Evolutionary conservation across 2,329 filamentous ascomycete genomes (phyloP), one percentile per base, ranked within the genome.

Genomic region (Lecanicillium sp.): DNA sequence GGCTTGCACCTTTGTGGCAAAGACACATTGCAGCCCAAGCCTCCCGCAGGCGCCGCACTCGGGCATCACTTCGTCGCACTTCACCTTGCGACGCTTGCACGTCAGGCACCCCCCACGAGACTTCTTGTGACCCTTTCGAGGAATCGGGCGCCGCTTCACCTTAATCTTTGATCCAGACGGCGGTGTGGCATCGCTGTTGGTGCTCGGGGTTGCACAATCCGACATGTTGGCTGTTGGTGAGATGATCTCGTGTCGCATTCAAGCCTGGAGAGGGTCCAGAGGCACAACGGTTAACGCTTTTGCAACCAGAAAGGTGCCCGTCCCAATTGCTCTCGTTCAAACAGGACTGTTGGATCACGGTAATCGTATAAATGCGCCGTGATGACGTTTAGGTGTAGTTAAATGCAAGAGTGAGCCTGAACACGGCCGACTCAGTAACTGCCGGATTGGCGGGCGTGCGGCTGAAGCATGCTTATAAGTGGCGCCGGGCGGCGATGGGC

Each of bases 11-110:
- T 17, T 33, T 6, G 29, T 42, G 25, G 37, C 40, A 29, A 62
- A 67, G 36, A 59, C 47, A 46, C 64, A 67, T 4, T 44, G 37
- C 5, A 65, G 46, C 7, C 57, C 58, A 9, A 66, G 44, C n/a
- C 60, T 52, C 9, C 33, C 41, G 46, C 64, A 67, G 30, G 56
- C 49, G 17, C 49, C 46, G 42, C 64, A 66, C 15, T 55, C 49
- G 14, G 63, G 62, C 12, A 42, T 43, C 2, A 37, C 46, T 41
- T 67, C 58, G 20, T 56, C 53, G 44, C 66, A 69, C 51, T 72
- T 72, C 39, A 72, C 67, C 45, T 65, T 71, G 12, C 59, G 49
- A 29, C 48, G 44, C 44, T 60, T 60, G 41, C 58, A 62, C 19
- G 38, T 53, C 12, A 48, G 42, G 28, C 59, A 62, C 9, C 58